These are phyloP conservation scores for Coelastrella sp. DNA, from an alignment of 139 green algal species.

Conservation along the genomic window DNA sequence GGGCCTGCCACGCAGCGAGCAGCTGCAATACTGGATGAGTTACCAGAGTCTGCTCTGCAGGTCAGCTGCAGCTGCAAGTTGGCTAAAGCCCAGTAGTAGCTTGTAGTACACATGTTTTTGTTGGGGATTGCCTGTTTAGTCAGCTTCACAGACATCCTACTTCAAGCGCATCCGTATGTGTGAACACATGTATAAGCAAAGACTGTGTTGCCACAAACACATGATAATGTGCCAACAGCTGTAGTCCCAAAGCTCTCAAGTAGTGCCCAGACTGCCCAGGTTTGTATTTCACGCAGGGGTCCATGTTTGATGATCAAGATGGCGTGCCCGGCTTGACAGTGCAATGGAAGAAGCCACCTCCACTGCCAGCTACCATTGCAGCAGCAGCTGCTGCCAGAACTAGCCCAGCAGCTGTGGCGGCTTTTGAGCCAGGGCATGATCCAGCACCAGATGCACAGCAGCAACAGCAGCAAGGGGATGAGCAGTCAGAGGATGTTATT, in stretches of 20 bases:
- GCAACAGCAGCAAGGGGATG: slow-evolving; percentile 13
- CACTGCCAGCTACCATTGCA: not conserved
- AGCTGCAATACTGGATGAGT: not conserved
- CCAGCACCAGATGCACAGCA: not conserved
- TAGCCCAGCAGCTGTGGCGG: not conserved
- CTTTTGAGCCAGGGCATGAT: not conserved
- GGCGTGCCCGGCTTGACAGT: not conserved
- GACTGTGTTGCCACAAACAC: too few relatives aligned
- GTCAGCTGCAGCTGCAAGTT: not conserved
- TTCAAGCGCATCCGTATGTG: too few relatives aligned
- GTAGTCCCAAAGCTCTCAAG: not conserved
- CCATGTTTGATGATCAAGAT: not conserved
- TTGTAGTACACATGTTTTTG: not conserved
- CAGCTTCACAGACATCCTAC: not conserved
- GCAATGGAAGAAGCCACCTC: not conserved
- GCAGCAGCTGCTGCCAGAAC: not conserved
- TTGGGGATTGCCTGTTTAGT: not conserved
- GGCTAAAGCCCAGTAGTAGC: not conserved
- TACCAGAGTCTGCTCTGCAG: slow-evolving; percentile 3
- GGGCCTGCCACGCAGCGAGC: slow-evolving; percentile 11
- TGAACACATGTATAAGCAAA: too few relatives aligned
- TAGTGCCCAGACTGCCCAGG: not conserved
- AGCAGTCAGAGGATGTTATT: slow-evolving; percentile 31
- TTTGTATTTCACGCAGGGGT: not conserved
- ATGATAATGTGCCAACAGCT: not conserved